Evolutionary conservation across 306 rosid species (phyloP), one percentile per base, ranked within the genome.

Genomic region (Alnus rubra): DNA sequence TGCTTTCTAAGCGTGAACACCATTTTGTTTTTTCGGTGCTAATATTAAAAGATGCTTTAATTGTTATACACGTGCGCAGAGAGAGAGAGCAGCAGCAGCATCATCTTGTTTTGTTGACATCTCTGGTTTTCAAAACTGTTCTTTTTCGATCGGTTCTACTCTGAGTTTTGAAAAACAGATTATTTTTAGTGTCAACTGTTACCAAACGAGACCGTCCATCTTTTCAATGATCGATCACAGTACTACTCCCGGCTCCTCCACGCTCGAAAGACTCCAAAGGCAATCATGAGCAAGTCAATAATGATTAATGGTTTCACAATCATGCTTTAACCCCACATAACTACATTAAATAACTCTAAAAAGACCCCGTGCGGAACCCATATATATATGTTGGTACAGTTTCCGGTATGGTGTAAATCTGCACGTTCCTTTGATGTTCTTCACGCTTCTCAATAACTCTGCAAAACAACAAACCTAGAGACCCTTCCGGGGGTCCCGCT

Each of bases 291-390:
- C 71, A 39, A 42, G 51, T 67, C 71, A 67, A 18, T 23, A 23
- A 23, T 23, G 28, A 23, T 23, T 67, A 18, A 42, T 39, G 71
- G 3, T 48, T 42, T 60, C 45, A 62, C 8, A 62, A 62, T 30
- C 12, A 4, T 62, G 7, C n/a, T 62, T 62, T 62, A 39, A 39
- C 16, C 50, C 48, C 8, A 48, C 9, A 4, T 35, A 45, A 73
- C 67, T 74, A 35, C 71, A 67, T 56, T 33, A 79, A 53, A 72
- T 50, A 76, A 56, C 50, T 47, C 52, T 31, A 65, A 74, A 39
- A 5, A n/a, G 44, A 23, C 28, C 28, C 28, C 28, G 28, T 23
- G 28, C 28, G 28, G 28, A 23, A 23, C 28, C 28, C 28, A 39
- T 39, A 39, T 39, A 3, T 4, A n/a, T n/a, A 39, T 3, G n/a